Percentiles rank a stretch among this genome's conserved stretches.
Evolutionary conservation across 2,329 filamentous ascomycete genomes (phyloP).

Genomic region (Exophiala sp.): DNA sequence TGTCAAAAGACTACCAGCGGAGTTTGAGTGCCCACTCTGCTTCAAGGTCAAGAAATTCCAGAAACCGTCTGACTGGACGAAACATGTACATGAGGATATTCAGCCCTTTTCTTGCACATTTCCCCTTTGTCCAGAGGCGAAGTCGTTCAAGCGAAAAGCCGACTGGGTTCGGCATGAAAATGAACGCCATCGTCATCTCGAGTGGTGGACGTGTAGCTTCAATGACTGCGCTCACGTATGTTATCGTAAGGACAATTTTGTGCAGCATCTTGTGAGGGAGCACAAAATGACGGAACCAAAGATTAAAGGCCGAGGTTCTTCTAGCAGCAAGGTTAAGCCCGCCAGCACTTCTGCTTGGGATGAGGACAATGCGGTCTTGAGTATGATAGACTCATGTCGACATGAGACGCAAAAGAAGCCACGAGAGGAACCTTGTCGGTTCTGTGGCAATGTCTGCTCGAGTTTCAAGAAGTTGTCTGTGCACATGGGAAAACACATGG

Average conservation of each 20-base stretch:
- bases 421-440: constrained; percentile 76
- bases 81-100: constrained; percentile 91
- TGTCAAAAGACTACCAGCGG: constrained; percentile 70
- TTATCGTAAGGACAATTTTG: constrained; percentile 86
- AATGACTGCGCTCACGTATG: constrained; percentile 78
- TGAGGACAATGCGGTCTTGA: constrained; percentile 65
- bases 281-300: constrained; percentile 84
- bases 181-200: constrained; percentile 81
- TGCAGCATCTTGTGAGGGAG: constrained; percentile 87
- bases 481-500: constrained; percentile 93
- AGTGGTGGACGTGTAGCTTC: constrained; percentile 85
- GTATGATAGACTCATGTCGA: constrained; percentile 73
- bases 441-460: constrained; percentile 75
- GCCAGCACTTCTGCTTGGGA: constrained; percentile 30
- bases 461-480: constrained; percentile 92
- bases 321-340: constrained; percentile 55
- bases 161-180: constrained; percentile 96
- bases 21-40: constrained; percentile 87
- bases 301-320: constrained; percentile 66
- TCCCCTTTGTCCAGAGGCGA: constrained; percentile 74
- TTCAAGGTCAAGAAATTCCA: constrained; percentile 80
- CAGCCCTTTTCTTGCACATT: constrained; percentile 93
- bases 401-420: constrained; percentile 63
- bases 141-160: constrained; percentile 91
- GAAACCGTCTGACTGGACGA: constrained; percentile 95